Evolutionary conservation across 805 yeast species (phyloP).

Genomic region (Yarrowia hollandica): DNA sequence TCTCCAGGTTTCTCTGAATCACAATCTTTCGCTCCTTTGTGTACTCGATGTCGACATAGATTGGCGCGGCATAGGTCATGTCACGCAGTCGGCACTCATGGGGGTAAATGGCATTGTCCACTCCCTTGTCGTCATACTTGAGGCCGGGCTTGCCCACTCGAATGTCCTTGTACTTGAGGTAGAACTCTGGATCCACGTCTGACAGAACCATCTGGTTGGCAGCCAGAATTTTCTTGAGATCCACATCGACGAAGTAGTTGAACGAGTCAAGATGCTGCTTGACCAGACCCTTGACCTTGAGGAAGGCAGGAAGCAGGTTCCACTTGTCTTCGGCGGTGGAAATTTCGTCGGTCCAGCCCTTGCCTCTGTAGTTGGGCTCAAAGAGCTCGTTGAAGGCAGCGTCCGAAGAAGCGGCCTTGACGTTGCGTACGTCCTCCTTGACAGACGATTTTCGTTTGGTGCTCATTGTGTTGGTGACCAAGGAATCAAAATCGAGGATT

Average conservation of each 20-base stretch:
- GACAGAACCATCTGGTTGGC: conserved; percentile 88
- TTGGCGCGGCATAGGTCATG: conserved; percentile 91
- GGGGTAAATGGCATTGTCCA: conserved; percentile 52
- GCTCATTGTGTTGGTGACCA: conserved; percentile 13
- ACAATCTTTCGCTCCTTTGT: conserved; percentile 93
- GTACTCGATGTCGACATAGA: conserved; percentile 94
- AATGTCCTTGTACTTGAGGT: conserved; percentile 87
- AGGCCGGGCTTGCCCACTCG: conserved; percentile 67
- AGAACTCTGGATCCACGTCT: conserved; percentile 97
- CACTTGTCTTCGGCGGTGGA: conserved; percentile 88
- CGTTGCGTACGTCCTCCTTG: conserved; percentile 1
- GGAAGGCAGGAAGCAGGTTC: conserved; percentile 93
- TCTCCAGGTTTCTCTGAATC: conserved; percentile 84
- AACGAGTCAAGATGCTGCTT: conserved; percentile 98
- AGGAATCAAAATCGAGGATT: not conserved
- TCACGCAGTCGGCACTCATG: conserved; percentile 96
- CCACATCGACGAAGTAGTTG: conserved; percentile 92
- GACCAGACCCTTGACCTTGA: conserved; percentile 92
- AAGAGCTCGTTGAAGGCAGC: conserved; percentile 65
- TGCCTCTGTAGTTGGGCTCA: conserved; percentile 82
- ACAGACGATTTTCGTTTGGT: conserved; percentile 10
- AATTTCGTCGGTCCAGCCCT: conserved; percentile 79
- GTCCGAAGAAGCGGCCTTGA: conserved; percentile 29
- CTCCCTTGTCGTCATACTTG: conserved; percentile 30
- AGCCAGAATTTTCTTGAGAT: conserved; percentile 83